These are phyloP conservation scores for Raffaelea deltoideospora DNA, from an alignment of 2,329 filamentous ascomycete genomes.

Conservation along the genomic window DNA sequence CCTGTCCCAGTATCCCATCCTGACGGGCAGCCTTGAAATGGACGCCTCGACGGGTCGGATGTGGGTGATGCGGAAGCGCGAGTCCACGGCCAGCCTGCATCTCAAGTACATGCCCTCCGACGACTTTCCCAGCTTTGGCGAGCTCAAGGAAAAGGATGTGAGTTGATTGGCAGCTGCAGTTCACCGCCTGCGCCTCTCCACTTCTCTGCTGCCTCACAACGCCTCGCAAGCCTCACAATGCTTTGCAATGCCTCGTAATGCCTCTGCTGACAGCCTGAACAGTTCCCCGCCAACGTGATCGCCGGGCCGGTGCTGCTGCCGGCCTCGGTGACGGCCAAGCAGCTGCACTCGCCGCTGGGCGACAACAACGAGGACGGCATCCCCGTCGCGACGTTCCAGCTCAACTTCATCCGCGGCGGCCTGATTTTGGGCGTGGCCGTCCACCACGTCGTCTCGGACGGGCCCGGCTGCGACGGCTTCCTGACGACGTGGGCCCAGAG, in stretches of 20 bases:
- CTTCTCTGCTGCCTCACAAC: too few relatives aligned
- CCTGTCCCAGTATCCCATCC: slow-evolving; percentile 4
- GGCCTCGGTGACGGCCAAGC: slow-evolving; percentile 4
- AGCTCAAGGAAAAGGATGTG: slow-evolving; percentile 2
- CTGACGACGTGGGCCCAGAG: slow-evolving; percentile 14
- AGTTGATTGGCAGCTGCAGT: too few relatives aligned
- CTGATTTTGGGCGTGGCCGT: slow-evolving; percentile 13
- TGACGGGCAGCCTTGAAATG: slow-evolving; percentile 2
- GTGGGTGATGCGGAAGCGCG: slow-evolving; percentile 2
- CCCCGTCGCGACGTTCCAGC: slow-evolving; percentile 10
- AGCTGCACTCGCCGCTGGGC: slow-evolving; percentile 5
- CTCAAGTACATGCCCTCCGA: slow-evolving; percentile 1
- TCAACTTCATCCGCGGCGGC: slow-evolving; percentile 15
- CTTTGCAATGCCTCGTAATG: not conserved
- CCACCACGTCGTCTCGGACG: slow-evolving; percentile 14
- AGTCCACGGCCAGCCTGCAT: not conserved
- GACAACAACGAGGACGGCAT: slow-evolving; percentile 5
- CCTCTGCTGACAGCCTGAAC: not conserved
- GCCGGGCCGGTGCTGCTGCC: slow-evolving; percentile 1
- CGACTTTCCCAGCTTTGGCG: slow-evolving; percentile 2
- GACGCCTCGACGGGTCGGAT: slow-evolving; percentile 1
- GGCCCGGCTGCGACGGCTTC: slow-evolving; percentile 13
- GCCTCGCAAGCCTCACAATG: too few relatives aligned
- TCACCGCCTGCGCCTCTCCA: too few relatives aligned
- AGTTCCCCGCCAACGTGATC: slow-evolving; percentile 3